phyloP scores from a whole-genome alignment of 768 basidiomycete species.

The Polyporus arcularius region DNA sequence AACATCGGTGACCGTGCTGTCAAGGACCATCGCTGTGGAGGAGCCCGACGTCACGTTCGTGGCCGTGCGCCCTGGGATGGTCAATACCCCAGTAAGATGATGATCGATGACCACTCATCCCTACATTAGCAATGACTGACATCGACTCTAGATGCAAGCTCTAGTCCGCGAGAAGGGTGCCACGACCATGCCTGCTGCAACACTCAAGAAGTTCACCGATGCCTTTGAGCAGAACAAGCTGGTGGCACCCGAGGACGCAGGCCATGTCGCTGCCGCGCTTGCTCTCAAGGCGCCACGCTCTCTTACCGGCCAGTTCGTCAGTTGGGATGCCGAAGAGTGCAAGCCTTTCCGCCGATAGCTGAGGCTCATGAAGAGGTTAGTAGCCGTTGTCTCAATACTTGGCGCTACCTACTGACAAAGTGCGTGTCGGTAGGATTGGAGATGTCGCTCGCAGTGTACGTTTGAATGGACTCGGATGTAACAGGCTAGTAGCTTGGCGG shows the following conservation, averaged over 20 bases:
- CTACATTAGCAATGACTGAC: background rate
- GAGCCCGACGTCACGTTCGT: slow-evolving; percentile 75
- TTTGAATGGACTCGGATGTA: no score
- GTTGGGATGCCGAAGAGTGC: slow-evolving; percentile 77
- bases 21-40: slow-evolving; percentile 81
- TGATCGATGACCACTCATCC: no score
- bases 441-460: no score
- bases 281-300: slow-evolving; percentile 62
- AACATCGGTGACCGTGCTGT: background rate
- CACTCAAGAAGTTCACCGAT: slow-evolving; percentile 58
- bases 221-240: slow-evolving; percentile 67
- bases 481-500: no score
- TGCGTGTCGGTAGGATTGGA: no score
- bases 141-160: slow-evolving; percentile 65
- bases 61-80: slow-evolving; percentile 85
- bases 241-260: slow-evolving; percentile 71
- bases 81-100: slow-evolving; percentile 74
- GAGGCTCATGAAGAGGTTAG: slow-evolving; percentile 7
- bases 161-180: slow-evolving; percentile 52
- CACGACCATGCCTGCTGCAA: slow-evolving; percentile 52
- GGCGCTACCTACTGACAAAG: no score
- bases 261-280: slow-evolving; percentile 77
- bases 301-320: slow-evolving; percentile 76
- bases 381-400: slow-evolving; percentile 9
- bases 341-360: slow-evolving; percentile 45